Evolutionary conservation across 148 eudicot genomes (phyloP).

Genomic region (Beta vulgaris): DNA sequence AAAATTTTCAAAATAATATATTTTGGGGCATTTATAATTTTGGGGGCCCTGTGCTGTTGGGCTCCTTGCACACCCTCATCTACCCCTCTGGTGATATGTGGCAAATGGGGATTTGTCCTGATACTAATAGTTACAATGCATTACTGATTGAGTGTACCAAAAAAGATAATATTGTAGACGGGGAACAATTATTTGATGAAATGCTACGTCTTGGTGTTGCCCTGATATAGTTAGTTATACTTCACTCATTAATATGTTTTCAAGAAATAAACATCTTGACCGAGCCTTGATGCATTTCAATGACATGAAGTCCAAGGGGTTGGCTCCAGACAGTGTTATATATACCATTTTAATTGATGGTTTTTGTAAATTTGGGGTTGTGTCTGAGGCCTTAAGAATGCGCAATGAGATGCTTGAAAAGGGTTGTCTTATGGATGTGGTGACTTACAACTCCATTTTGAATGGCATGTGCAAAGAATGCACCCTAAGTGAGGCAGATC

Average conservation of each 20-base stretch:
- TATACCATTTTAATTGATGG: slow-evolving; percentile 77
- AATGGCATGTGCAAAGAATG: slow-evolving; percentile 69
- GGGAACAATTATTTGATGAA: slow-evolving; percentile 45
- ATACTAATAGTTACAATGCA: slow-evolving; percentile 57
- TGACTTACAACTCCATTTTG: slow-evolving; percentile 75
- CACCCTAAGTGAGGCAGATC: slow-evolving; percentile 59
- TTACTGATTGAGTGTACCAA: slow-evolving; percentile 58
- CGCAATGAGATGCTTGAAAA: slow-evolving; percentile 75
- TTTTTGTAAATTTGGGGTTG: slow-evolving; percentile 50
- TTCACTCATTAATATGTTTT: slow-evolving; percentile 55
- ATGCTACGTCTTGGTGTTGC: slow-evolving; percentile 43
- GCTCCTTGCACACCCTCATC: no score
- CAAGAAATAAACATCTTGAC: slow-evolving; percentile 54
- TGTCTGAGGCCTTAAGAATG: slow-evolving; percentile 59
- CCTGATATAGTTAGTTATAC: slow-evolving; percentile 76
- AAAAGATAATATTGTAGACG: slow-evolving; percentile 44
- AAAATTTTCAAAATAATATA: no score
- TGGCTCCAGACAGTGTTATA: slow-evolving; percentile 66
- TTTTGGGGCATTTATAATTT: no score
- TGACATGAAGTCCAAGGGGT: slow-evolving; percentile 51
- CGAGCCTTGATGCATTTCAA: slow-evolving; percentile 48
- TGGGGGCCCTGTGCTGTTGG: no score
- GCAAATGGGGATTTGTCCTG: slow-evolving; percentile 57
- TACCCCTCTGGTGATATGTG: slow-evolving; percentile 62
- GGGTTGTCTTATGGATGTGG: slow-evolving; percentile 72